Percentiles rank a stretch among this genome's conserved stretches.
These are phyloP conservation scores for Knufia fluminis DNA, from an alignment of 2,329 filamentous ascomycete genomes.

Conservation along the genomic window DNA sequence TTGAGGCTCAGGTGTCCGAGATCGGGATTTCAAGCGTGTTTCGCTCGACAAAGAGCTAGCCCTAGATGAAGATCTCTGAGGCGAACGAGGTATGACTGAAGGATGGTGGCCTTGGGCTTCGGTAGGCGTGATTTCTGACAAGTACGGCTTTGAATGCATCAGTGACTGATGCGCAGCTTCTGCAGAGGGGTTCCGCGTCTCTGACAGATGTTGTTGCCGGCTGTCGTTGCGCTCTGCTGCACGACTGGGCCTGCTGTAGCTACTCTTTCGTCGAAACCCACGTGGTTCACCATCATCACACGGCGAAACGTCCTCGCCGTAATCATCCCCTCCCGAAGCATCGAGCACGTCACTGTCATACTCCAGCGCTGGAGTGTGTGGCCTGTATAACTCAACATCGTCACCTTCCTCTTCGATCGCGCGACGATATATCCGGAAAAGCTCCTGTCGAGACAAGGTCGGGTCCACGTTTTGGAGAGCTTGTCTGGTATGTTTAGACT, in stretches of 20 bases:
- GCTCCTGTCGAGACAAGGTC: not conserved
- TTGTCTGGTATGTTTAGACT: not conserved
- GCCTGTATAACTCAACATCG: not conserved
- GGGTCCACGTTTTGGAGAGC: not conserved
- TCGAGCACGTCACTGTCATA: not conserved
- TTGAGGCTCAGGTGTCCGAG: not conserved
- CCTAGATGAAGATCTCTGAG: not conserved
- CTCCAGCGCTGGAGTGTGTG: not conserved
- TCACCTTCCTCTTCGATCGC: not conserved
- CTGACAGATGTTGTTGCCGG: not conserved
- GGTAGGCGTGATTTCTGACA: not conserved
- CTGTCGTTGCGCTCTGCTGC: not conserved
- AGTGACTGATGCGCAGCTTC: not conserved
- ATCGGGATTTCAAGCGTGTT: not conserved
- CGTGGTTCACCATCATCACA: not conserved
- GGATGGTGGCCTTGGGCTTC: constrained; percentile 6
- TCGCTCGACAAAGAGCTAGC: not conserved
- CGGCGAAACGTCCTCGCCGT: not conserved
- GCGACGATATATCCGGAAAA: not conserved
- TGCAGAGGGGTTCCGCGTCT: not conserved
- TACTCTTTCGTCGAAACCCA: too few species aligned
- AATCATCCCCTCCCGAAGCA: not conserved
- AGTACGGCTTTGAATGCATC: constrained; percentile 3
- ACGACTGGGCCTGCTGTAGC: too few species aligned
- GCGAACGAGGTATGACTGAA: constrained; percentile 1